Conservation (phyloP, 768 basidiomycete species). For the Postia placenta region DNA sequence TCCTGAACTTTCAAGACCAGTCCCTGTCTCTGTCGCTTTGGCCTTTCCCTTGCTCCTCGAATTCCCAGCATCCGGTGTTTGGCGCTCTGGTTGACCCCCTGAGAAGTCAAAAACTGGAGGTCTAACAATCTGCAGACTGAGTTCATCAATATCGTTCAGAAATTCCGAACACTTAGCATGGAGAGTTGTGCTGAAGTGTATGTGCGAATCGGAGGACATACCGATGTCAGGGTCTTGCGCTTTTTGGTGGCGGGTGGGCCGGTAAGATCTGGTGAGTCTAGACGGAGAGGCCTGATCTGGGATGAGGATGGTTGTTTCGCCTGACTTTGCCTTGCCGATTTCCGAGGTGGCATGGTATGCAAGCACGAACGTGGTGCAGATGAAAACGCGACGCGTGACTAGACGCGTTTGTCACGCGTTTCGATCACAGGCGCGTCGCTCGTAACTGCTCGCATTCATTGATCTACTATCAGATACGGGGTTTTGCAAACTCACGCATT, state of each 20-base stretch:
- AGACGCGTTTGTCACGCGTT: background rate
- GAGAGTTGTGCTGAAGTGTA: background rate
- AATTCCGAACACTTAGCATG: background rate
- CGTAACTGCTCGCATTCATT: too few relatives aligned
- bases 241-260: constrained; percentile 19
- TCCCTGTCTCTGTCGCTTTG: constrained; percentile 10
- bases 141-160: constrained; percentile 3
- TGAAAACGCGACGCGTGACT: background rate
- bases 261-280: background rate
- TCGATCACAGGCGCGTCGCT: too few relatives aligned
- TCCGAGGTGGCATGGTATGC: background rate
- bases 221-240: constrained; percentile 18
- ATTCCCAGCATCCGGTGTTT: background rate
- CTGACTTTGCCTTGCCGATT: background rate
- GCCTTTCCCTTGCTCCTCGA: constrained; percentile 19
- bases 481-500: too few relatives aligned
- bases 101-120: constrained; percentile 18
- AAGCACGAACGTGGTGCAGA: background rate
- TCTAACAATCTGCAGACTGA: constrained; percentile 13
- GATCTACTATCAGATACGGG: too few relatives aligned
- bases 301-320: background rate
- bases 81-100: constrained; percentile 6
- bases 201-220: constrained; percentile 8
- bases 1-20: background rate
- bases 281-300: constrained; percentile 1